A percentile compares a stretch with the other conserved stretches of the same genome.
These are phyloP conservation scores for Talaromyces sp. DNA, from an alignment of 2,329 filamentous ascomycete genomes.

Conservation along the genomic window DNA sequence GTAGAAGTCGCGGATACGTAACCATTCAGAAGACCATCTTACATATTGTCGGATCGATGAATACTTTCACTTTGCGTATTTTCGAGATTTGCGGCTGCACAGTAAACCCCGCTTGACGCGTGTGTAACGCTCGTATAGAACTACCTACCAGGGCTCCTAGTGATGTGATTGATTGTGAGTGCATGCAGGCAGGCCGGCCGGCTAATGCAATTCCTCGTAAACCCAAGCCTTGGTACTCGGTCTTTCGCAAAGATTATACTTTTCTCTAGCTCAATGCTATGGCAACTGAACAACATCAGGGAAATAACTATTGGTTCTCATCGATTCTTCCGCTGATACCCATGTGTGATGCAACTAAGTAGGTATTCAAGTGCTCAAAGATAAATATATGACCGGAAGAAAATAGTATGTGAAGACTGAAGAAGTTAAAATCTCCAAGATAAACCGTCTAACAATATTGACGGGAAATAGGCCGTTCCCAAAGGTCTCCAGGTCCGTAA, in stretches of 20 bases:
- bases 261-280: not conserved
- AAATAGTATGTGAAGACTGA: not conserved
- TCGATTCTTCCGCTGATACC: not conserved
- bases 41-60: not conserved
- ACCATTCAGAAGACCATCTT: no score
- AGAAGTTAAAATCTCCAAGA: not conserved
- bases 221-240: no score
- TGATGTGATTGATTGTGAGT: not conserved
- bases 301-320: not conserved
- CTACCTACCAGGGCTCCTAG: not conserved
- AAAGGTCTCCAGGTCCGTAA: not conserved
- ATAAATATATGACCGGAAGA: not conserved
- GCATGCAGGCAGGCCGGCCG: not conserved
- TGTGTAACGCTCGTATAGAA: not conserved
- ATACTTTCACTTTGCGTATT: not conserved
- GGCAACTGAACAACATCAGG: not conserved
- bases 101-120: not conserved
- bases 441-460: no score
- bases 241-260: not conserved
- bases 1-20: not conserved
- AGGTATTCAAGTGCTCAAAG: not conserved
- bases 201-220: not conserved
- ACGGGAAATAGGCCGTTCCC: no score
- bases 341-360: not conserved
- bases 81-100: not conserved